Conservation (phyloP, 1,139 yeast species). For the Hanseniaspora sp. region DNA sequence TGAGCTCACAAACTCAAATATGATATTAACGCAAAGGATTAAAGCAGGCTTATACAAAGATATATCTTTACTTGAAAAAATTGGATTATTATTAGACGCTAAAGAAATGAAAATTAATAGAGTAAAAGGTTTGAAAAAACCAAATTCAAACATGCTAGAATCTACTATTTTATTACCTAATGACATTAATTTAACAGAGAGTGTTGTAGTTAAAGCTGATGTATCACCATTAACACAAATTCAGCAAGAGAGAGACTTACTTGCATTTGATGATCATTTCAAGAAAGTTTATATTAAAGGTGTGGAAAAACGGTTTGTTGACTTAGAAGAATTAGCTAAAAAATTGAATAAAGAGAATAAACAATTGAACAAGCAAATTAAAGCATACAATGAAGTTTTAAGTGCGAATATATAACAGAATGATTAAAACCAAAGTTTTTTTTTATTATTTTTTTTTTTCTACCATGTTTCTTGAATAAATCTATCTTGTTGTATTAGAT, state of each 20-base stretch:
- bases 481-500: slow-evolving; percentile 55
- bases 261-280: slow-evolving; percentile 20
- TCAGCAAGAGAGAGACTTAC: slow-evolving; percentile 22
- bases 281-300: slow-evolving; percentile 50
- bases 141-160: slow-evolving; percentile 17
- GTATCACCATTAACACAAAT: slow-evolving; percentile 20
- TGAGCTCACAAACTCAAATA: slow-evolving; percentile 34
- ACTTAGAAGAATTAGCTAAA: slow-evolving; percentile 85
- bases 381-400: too few relatives aligned
- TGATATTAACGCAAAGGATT: slow-evolving; percentile 1
- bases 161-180: slow-evolving; percentile 24
- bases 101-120: slow-evolving; percentile 39
- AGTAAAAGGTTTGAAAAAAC: slow-evolving; percentile 56
- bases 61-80: slow-evolving; percentile 48
- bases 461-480: slow-evolving; percentile 92
- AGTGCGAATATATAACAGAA: too few relatives aligned
- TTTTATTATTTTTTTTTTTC: too few relatives aligned
- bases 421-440: neutral
- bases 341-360: slow-evolving; percentile 69
- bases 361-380: slow-evolving; percentile 37
- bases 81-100: slow-evolving; percentile 52
- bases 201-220: slow-evolving; percentile 24
- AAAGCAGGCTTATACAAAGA: slow-evolving; percentile 20
- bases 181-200: slow-evolving; percentile 18
- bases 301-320: slow-evolving; percentile 67